phyloP scores from a whole-genome alignment of 352 stramenopile species.

The Globisporangium polare region DNA sequence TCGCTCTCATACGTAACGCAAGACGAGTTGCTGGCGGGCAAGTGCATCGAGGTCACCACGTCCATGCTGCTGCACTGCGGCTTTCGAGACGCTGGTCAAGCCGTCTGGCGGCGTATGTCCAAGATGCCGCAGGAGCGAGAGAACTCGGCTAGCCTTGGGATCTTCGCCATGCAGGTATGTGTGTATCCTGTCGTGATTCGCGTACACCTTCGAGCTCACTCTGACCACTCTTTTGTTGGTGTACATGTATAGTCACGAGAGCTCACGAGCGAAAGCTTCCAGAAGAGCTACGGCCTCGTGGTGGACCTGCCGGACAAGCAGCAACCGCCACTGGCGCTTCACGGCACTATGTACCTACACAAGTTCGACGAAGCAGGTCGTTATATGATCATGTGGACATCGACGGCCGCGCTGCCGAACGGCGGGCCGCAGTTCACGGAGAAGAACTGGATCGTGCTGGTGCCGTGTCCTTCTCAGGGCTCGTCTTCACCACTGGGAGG shows the following conservation, averaged over 20 bases:
- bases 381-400: constrained; percentile 11
- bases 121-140: too few relatives aligned
- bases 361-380: constrained; percentile 12
- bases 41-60: constrained; percentile 4
- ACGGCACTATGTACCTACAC: constrained; percentile 10
- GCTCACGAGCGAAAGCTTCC: background rate
- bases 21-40: background rate
- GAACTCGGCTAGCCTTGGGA: too few relatives aligned
- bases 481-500: too few relatives aligned
- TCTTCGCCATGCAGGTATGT: background rate
- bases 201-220: background rate
- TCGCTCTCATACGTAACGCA: background rate
- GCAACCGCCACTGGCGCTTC: background rate
- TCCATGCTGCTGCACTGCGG: background rate
- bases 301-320: background rate
- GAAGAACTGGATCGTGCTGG: constrained; percentile 3
- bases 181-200: background rate
- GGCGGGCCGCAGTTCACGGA: background rate
- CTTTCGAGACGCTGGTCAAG: constrained; percentile 7
- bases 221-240: background rate
- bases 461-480: too few relatives aligned
- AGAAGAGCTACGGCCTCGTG: constrained; percentile 10
- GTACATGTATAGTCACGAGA: background rate
- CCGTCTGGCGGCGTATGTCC: constrained; percentile 7
- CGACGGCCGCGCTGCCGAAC: background rate